phyloP scores from a whole-genome alignment of 192 early-diverging fungal species.

The Backusella morwellensis region DNA sequence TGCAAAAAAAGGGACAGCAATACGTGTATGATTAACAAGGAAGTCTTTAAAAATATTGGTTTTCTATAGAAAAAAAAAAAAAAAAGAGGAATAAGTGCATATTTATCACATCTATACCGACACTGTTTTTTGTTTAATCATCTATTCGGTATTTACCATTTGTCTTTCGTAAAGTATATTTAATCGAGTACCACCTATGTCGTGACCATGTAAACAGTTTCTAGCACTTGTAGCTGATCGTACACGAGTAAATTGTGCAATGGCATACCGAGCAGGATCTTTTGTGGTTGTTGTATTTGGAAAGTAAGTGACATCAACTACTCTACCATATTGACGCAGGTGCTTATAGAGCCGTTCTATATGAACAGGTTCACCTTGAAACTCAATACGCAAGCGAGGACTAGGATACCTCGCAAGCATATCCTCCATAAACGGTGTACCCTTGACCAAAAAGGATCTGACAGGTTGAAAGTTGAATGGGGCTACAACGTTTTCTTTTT shows the following conservation, averaged over 20 bases:
- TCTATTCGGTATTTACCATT: constrained; percentile 32
- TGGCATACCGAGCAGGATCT: constrained; percentile 76
- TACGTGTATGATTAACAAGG: constrained; percentile 73
- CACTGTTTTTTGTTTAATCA: neutral
- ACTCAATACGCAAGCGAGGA: constrained; percentile 62
- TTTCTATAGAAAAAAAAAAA: constrained; percentile 21
- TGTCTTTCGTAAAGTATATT: constrained; percentile 60
- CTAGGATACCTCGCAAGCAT: constrained; percentile 55
- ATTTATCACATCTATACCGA: constrained; percentile 10
- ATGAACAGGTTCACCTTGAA: constrained; percentile 69
- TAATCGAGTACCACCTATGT: constrained; percentile 64
- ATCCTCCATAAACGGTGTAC: constrained; percentile 73
- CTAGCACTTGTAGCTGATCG: constrained; percentile 88
- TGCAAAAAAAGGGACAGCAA: constrained; percentile 74
- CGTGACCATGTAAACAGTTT: constrained; percentile 87
- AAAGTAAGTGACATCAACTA: constrained; percentile 70
- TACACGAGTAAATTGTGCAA: constrained; percentile 74
- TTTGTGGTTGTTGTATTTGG: constrained; percentile 60
- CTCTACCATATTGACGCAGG: constrained; percentile 79
- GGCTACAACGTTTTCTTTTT: constrained; percentile 51
- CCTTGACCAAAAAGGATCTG: constrained; percentile 67
- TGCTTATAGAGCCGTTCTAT: constrained; percentile 68
- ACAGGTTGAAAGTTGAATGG: constrained; percentile 66
- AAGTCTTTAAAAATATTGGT: constrained; percentile 62
- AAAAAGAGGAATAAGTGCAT: neutral